Conservation (phyloP, 306 rosid genomes). For the Begonia loranthoides region DNA sequence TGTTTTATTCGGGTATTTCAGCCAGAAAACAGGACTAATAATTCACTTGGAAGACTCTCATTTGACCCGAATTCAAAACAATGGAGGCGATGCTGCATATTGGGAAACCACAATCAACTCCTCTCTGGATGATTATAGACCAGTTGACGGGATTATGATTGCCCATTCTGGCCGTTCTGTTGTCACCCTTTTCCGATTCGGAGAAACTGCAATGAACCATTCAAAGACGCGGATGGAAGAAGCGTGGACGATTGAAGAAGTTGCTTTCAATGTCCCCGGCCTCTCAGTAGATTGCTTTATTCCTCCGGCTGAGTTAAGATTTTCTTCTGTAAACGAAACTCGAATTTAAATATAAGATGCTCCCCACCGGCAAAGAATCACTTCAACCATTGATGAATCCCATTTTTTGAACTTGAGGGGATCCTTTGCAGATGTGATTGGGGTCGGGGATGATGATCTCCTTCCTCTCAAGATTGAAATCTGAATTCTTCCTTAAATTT, state of each 20-base stretch:
- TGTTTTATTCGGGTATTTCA: conserved; percentile 92
- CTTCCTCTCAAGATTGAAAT: no score
- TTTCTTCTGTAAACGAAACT: conserved; percentile 80
- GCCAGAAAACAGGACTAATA: conserved; percentile 94
- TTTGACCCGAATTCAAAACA: conserved; percentile 95
- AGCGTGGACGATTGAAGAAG: conserved; percentile 98
- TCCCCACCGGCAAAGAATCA: no score
- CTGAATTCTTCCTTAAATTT: no score
- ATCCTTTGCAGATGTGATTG: no score
- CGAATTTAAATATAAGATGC: conserved; percentile 2
- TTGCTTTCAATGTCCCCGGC: conserved; percentile 92
- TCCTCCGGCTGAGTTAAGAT: conserved; percentile 90
- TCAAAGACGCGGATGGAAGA: conserved; percentile 98
- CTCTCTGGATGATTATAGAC: conserved; percentile 76
- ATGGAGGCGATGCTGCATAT: conserved; percentile 93
- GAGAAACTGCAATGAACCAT: conserved; percentile 99
- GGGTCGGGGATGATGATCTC: no score
- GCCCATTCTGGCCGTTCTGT: conserved; percentile 95
- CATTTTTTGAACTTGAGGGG: no score
- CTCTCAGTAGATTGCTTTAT: conserved; percentile 90
- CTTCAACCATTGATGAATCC: no score
- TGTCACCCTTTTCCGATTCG: conserved; percentile 95
- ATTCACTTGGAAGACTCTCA: conserved; percentile 96
- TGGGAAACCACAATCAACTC: conserved; percentile 99
- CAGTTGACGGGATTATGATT: conserved; percentile 87